A percentile compares a stretch with the other conserved stretches of the same genome.
Evolutionary conservation across 2,329 filamentous ascomycete species (phyloP).

Genomic region (Aureobasidium zeae): DNA sequence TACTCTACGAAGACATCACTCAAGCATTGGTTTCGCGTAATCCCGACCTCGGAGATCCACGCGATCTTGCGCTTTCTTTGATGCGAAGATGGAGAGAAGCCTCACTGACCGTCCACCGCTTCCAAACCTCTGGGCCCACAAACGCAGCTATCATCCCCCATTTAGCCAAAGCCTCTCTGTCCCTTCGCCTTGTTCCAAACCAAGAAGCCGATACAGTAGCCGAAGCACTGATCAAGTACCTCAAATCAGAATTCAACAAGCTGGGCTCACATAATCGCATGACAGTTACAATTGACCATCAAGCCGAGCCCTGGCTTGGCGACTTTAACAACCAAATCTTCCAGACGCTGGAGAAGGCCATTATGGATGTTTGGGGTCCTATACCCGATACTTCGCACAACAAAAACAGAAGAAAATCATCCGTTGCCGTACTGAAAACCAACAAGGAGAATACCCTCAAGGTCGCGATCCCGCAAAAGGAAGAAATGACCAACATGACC

Average conservation of each 20-base stretch:
- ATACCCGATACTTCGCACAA: conserved; percentile 37
- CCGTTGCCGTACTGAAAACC: conserved; percentile 3
- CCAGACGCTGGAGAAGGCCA: conserved; percentile 73
- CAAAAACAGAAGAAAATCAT: conserved; percentile 18
- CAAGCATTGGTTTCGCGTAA: conserved; percentile 64
- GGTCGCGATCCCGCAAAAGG: conserved; percentile 14
- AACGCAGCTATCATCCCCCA: conserved; percentile 88
- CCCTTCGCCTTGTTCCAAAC: conserved; percentile 83
- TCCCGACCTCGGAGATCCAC: conserved; percentile 52
- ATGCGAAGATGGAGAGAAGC: conserved; percentile 95
- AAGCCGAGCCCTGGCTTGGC: conserved; percentile 92
- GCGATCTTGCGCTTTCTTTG: conserved; percentile 69
- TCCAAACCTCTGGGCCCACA: conserved; percentile 80
- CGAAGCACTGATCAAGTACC: conserved; percentile 54
- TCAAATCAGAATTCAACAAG: conserved; percentile 60
- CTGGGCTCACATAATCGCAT: conserved; percentile 76
- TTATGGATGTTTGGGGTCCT: conserved; percentile 74
- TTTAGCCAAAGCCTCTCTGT: conserved; percentile 79
- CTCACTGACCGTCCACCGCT: conserved; percentile 84
- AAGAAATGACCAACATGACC: conserved; percentile 19
- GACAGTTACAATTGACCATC: conserved; percentile 77
- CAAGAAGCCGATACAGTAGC: conserved; percentile 78
- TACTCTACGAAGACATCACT: conserved; percentile 76
- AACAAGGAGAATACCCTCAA: conserved; percentile 17
- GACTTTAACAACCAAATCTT: conserved; percentile 88